phyloP scores from a whole-genome alignment of 1,139 yeast species.

The Insectozyma bohioensis region DNA sequence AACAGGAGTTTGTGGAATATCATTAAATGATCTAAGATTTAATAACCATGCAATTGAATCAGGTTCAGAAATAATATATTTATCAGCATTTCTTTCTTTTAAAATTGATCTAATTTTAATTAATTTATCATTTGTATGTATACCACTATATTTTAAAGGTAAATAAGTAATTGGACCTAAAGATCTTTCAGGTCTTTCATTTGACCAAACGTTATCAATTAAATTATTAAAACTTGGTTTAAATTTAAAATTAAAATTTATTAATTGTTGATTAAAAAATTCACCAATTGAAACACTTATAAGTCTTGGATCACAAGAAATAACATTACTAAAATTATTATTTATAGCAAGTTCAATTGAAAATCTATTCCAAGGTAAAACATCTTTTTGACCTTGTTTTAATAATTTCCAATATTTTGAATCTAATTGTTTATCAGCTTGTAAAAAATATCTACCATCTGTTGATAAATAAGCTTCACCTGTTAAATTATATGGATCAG shows the following conservation, averaged over 20 bases:
- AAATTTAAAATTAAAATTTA: conserved; percentile 26
- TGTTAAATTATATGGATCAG: conserved; percentile 25
- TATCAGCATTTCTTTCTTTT: conserved; percentile 22
- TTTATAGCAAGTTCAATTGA: conserved; percentile 34
- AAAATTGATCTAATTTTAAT: conserved; percentile 26
- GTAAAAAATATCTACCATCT: conserved; percentile 56
- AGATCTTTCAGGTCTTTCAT: conserved; percentile 39
- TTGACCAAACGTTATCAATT: conserved; percentile 43
- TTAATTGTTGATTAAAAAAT: conserved; percentile 27
- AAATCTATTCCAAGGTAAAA: conserved; percentile 39
- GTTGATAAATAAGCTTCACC: conserved; percentile 53
- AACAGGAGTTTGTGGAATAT: conserved; percentile 49
- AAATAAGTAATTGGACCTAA: conserved; percentile 39
- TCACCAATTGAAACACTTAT: conserved; percentile 36
- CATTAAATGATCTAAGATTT: conserved; percentile 46
- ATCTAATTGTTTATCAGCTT: conserved; percentile 45
- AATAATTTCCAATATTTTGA: conserved; percentile 34
- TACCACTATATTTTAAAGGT: conserved; percentile 45
- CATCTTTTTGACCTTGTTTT: conserved; percentile 38
- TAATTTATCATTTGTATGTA: conserved; percentile 34
- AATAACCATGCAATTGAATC: conserved; percentile 60
- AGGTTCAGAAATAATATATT: conserved; percentile 41
- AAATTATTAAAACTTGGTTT: conserved; percentile 35
- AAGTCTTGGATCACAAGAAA: conserved; percentile 42
- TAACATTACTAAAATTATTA: conserved; percentile 34